phyloP scores from a whole-genome alignment of 495 filamentous ascomycete species.

The Neohortaea acidophila region DNA sequence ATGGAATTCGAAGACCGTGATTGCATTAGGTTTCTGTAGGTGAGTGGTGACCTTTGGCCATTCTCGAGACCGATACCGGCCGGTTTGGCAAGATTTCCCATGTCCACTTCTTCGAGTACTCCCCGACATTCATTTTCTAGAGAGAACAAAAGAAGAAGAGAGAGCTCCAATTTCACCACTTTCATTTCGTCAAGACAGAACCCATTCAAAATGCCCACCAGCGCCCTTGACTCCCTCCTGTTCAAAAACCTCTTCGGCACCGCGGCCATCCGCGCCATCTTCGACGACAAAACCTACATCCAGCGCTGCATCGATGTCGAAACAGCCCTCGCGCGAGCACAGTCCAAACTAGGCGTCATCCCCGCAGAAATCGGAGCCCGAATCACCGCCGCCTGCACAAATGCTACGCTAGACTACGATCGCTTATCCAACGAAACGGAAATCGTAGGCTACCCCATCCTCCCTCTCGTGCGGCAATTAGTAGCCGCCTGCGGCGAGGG shows the following conservation, averaged over 20 bases:
- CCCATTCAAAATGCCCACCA: constrained; percentile 7
- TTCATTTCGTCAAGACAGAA: too few relatives aligned
- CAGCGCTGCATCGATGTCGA: constrained; percentile 37
- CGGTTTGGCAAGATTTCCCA: too few relatives aligned
- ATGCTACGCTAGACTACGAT: constrained; percentile 28
- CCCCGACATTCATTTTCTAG: too few relatives aligned
- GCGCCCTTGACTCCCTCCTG: constrained; percentile 34
- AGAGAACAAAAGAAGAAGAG: too few relatives aligned
- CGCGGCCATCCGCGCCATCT: constrained; percentile 37
- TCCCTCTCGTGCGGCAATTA: constrained; percentile 36
- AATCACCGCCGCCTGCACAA: constrained; percentile 26
- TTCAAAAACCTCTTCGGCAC: constrained; percentile 37
- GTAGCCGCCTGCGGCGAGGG: constrained; percentile 26
- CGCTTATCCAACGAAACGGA: constrained; percentile 33
- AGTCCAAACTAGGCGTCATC: constrained; percentile 32
- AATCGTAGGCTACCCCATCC: constrained; percentile 39
- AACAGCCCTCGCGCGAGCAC: constrained; percentile 34
- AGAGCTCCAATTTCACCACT: too few relatives aligned
- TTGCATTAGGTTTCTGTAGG: too few relatives aligned
- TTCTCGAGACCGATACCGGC: too few relatives aligned
- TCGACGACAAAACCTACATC: constrained; percentile 37
- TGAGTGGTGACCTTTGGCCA: too few relatives aligned
- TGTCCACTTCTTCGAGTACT: too few relatives aligned
- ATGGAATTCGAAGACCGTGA: too few relatives aligned
- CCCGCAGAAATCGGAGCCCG: constrained; percentile 28